phyloP scores from a whole-genome alignment of 345 rosid genomes.

The Ricinus communis region DNA sequence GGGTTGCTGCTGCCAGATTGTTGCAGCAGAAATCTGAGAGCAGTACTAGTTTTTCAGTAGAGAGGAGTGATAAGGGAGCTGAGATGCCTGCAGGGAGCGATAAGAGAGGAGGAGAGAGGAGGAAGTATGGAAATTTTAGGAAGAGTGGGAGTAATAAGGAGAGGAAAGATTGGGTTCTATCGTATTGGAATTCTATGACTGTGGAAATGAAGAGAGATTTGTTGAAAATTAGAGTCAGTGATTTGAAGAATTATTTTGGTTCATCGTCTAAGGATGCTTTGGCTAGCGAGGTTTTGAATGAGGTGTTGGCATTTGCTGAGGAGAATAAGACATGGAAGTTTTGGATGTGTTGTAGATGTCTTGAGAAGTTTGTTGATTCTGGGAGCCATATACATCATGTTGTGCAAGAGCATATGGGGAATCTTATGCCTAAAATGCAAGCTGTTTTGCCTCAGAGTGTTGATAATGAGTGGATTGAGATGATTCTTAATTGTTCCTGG shows the following conservation, averaged over 20 bases:
- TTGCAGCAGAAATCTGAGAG: constrained; percentile 80
- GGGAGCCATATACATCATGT: constrained; percentile 80
- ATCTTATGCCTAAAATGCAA: constrained; percentile 69
- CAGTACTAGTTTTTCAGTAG: constrained; percentile 35
- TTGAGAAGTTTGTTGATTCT: constrained; percentile 55
- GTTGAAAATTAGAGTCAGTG: constrained; percentile 58
- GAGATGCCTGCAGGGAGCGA: constrained; percentile 47
- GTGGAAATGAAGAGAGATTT: constrained; percentile 56
- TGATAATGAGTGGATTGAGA: constrained; percentile 65
- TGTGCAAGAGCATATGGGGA: constrained; percentile 76
- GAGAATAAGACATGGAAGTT: constrained; percentile 70
- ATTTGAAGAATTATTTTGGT: constrained; percentile 60
- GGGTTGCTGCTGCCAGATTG: constrained; percentile 86
- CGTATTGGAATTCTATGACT: constrained; percentile 72
- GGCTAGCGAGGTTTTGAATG: constrained; percentile 55
- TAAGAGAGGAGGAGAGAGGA: constrained; percentile 70
- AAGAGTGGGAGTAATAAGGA: constrained; percentile 56
- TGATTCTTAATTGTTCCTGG: constrained; percentile 75
- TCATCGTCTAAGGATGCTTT: constrained; percentile 49
- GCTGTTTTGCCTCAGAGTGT: constrained; percentile 68
- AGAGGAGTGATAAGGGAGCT: constrained; percentile 45
- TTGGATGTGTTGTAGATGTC: constrained; percentile 77
- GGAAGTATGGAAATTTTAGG: constrained; percentile 58
- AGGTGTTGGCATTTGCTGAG: constrained; percentile 58
- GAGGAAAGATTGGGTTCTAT: constrained; percentile 60